These are phyloP conservation scores for Aspergillus saccharolyticus DNA, from an alignment of 495 filamentous ascomycete genomes.

Conservation along the genomic window DNA sequence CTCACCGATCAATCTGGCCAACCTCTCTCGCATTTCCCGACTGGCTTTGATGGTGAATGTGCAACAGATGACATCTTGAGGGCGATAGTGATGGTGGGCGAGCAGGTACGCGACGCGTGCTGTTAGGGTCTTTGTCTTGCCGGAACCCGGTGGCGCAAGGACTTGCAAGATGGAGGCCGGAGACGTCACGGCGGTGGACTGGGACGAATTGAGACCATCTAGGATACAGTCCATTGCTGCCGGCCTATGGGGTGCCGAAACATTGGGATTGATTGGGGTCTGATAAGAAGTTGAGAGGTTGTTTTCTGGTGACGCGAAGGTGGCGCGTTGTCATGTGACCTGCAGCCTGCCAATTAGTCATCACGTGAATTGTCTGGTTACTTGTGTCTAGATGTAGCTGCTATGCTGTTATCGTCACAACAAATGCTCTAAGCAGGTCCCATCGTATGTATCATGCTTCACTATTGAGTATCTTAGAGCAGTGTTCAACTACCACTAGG, in stretches of 20 bases:
- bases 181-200: conserved; percentile 79
- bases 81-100: conserved; percentile 65
- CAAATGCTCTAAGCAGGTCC: too few relatives aligned
- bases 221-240: conserved; percentile 51
- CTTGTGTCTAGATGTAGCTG: too few relatives aligned
- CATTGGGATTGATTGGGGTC: neutral
- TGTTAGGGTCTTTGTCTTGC: conserved; percentile 96
- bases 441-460: too few relatives aligned
- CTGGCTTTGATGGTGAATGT: conserved; percentile 98
- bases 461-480: too few relatives aligned
- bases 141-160: conserved; percentile 79
- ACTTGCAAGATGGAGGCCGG: conserved; percentile 77
- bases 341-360: neutral
- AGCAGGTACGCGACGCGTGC: conserved; percentile 94
- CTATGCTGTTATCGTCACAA: too few relatives aligned
- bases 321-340: conserved; percentile 1
- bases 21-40: conserved; percentile 88
- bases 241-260: conserved; percentile 7
- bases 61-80: conserved; percentile 91
- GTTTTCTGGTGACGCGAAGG: neutral
- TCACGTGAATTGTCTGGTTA: neutral
- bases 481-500: too few relatives aligned
- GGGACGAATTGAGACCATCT: conserved; percentile 74
- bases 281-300: neutral
- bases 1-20: conserved; percentile 72